These are phyloP conservation scores for Ophiostoma triangulosporum DNA, from an alignment of 2,329 filamentous ascomycete genomes.

Conservation along the genomic window DNA sequence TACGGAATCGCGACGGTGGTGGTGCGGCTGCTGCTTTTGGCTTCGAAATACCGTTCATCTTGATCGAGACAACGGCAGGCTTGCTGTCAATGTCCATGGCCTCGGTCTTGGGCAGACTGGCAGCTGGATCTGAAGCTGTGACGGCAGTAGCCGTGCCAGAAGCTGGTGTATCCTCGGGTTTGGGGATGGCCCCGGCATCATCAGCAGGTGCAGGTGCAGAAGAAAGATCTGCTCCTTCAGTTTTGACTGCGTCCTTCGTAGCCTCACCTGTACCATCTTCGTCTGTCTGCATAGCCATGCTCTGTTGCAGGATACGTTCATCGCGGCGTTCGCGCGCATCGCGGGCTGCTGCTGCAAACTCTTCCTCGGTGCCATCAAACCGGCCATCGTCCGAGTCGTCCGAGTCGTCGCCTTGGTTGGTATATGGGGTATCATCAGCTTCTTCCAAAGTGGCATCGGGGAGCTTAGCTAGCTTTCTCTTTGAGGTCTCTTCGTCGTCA, in stretches of 20 bases:
- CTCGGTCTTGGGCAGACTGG: conserved; percentile 19
- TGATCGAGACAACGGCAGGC: not conserved
- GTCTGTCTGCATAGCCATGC: conserved; percentile 33
- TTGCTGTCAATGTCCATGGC: conserved; percentile 39
- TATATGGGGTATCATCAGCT: conserved; percentile 45
- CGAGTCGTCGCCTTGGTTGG: conserved; percentile 50
- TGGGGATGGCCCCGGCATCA: not conserved
- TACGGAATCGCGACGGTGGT: not conserved
- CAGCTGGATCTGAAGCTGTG: conserved; percentile 9
- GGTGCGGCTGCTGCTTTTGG: not conserved
- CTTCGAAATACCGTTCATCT: not conserved
- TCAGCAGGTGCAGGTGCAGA: conserved; percentile 8
- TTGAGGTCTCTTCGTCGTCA: conserved; percentile 75
- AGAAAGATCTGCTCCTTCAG: conserved; percentile 8
- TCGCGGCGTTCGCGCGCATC: conserved; percentile 77
- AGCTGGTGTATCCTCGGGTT: conserved; percentile 9
- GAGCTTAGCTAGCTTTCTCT: conserved; percentile 82
- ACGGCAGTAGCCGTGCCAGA: conserved; percentile 7
- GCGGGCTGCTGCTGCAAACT: conserved; percentile 71
- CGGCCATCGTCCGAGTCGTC: conserved; percentile 63
- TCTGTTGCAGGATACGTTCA: conserved; percentile 42
- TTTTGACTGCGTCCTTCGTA: conserved; percentile 10
- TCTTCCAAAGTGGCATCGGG: conserved; percentile 60
- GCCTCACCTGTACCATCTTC: not conserved
- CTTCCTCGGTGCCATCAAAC: conserved; percentile 74